Conservation (phyloP, 805 yeast genomes). For the Kazachstania kunashirensis region DNA sequence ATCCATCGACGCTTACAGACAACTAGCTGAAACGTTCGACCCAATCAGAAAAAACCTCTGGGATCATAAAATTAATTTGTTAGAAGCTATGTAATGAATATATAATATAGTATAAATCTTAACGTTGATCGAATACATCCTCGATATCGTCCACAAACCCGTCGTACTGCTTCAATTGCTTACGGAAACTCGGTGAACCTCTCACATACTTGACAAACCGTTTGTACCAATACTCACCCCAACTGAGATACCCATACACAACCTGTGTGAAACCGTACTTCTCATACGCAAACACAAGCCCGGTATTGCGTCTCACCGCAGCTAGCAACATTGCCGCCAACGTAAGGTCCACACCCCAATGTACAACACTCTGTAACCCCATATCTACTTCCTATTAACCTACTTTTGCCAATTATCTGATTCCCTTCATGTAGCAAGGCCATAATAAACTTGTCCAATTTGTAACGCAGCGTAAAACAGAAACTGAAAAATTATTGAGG, state of each 20-base stretch:
- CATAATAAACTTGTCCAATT: too few relatives aligned
- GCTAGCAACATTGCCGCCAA: conserved; percentile 75
- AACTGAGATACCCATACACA: conserved; percentile 42
- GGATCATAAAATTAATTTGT: conserved; percentile 33
- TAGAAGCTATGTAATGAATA: not conserved
- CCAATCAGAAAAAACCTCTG: conserved; percentile 57
- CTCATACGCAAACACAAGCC: conserved; percentile 40
- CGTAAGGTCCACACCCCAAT: conserved; percentile 67
- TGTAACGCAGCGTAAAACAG: too few relatives aligned
- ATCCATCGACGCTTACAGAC: conserved; percentile 37
- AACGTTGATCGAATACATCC: not conserved
- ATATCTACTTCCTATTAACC: too few relatives aligned
- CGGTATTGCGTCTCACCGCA: conserved; percentile 77
- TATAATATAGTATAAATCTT: conserved; percentile 9
- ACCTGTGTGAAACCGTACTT: conserved; percentile 34
- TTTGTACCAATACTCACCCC: conserved; percentile 56
- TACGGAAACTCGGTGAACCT: conserved; percentile 40
- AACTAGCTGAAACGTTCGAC: conserved; percentile 46
- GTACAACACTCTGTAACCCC: conserved; percentile 32
- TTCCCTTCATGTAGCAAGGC: too few relatives aligned
- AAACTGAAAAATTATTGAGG: too few relatives aligned
- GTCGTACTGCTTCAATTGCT: conserved; percentile 16
- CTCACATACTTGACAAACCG: conserved; percentile 37
- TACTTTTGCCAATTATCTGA: too few relatives aligned
- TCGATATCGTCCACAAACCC: conserved; percentile 11